Conservation (phyloP, 352 stramenopile genomes). For the Phytophthora agathidicida region DNA sequence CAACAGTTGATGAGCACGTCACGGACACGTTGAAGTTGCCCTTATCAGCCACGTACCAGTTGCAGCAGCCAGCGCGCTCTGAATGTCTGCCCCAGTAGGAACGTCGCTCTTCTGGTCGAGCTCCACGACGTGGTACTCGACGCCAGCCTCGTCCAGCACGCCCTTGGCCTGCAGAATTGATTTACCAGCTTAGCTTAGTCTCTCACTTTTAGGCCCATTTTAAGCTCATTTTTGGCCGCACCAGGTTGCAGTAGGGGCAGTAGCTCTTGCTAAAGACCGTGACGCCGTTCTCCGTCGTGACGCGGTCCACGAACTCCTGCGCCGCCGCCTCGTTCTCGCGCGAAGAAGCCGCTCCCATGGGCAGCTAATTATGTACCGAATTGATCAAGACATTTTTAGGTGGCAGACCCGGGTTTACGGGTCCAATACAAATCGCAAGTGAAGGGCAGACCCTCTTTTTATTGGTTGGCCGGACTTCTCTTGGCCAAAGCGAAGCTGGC, state of each 20-base stretch:
- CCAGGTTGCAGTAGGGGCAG: slow-evolving; percentile 92
- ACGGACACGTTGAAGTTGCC: background rate
- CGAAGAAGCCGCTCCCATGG: slow-evolving; percentile 48
- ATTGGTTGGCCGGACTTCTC: slow-evolving; percentile 35
- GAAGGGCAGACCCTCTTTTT: slow-evolving; percentile 10
- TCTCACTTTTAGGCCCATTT: too few species aligned
- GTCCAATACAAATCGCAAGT: slow-evolving; percentile 18
- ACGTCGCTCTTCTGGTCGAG: slow-evolving; percentile 66
- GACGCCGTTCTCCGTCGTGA: slow-evolving; percentile 53
- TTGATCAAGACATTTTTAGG: slow-evolving; percentile 1
- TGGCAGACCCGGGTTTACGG: slow-evolving; percentile 8
- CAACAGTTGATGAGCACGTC: background rate
- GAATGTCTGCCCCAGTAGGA: slow-evolving; percentile 81
- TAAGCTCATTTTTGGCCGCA: slow-evolving; percentile 16
- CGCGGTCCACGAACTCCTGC: slow-evolving; percentile 59
- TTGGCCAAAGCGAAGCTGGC: slow-evolving; percentile 1
- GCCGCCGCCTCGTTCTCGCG: slow-evolving; percentile 59
- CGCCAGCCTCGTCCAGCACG: slow-evolving; percentile 67
- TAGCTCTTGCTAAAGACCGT: slow-evolving; percentile 94
- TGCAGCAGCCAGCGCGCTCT: slow-evolving; percentile 82
- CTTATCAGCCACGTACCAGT: slow-evolving; percentile 61
- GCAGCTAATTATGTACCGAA: background rate
- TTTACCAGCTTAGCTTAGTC: too few species aligned
- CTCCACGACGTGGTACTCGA: slow-evolving; percentile 68
- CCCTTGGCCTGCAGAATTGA: slow-evolving; percentile 78